A percentile compares a stretch with the other conserved stretches of the same genome.
These are phyloP conservation scores for Chloris gayana DNA, from an alignment of 176 grass and related monocot species.

Conservation along the genomic window DNA sequence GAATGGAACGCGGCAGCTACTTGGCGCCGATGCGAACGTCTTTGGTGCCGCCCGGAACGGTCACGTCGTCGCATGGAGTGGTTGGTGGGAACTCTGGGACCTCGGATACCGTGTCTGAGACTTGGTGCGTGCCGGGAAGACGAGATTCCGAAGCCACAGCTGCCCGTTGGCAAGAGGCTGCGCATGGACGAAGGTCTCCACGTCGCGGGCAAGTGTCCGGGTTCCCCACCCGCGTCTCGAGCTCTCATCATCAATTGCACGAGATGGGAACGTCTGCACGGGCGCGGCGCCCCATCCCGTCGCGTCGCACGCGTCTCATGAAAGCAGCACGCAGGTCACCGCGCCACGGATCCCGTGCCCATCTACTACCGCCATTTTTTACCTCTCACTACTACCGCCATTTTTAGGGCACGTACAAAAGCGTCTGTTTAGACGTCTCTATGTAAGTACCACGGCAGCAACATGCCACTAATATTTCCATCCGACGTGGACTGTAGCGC, in stretches of 20 bases:
- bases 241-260: background rate
- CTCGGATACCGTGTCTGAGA: too few species aligned
- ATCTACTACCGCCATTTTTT: background rate
- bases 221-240: background rate
- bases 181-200: background rate
- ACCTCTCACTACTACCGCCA: background rate
- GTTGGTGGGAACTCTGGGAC: background rate
- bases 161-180: too few species aligned
- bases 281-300: background rate
- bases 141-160: too few species aligned
- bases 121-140: too few species aligned
- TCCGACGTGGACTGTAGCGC: too few species aligned
- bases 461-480: too few species aligned
- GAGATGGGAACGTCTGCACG: background rate
- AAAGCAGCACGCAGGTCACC: background rate
- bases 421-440: too few species aligned
- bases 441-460: too few species aligned
- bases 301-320: background rate
- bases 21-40: background rate
- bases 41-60: constrained; percentile 9
- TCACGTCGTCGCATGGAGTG: background rate
- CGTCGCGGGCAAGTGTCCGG: background rate
- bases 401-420: too few species aligned
- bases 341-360: background rate
- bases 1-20: background rate